phyloP scores from a whole-genome alignment of 257 asterid genomes.

The Coffea canephora region DNA sequence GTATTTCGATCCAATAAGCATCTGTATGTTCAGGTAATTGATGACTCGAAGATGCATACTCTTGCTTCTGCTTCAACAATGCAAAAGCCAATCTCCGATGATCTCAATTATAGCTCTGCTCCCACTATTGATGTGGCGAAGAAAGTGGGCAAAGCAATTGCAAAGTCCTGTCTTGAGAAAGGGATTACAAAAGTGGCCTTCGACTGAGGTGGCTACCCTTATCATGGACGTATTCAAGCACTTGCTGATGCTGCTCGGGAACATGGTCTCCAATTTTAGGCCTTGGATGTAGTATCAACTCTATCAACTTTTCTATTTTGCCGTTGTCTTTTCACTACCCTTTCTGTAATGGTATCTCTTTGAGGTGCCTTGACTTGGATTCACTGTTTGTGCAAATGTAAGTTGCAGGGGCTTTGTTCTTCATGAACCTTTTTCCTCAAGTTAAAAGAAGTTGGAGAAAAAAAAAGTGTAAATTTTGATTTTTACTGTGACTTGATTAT shows the following conservation, averaged over 20 bases:
- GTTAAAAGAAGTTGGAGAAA: not conserved
- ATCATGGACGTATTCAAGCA: constrained; percentile 93
- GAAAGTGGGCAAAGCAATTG: constrained; percentile 76
- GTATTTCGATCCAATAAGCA: constrained; percentile 98
- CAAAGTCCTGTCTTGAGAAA: constrained; percentile 77
- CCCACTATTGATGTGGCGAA: constrained; percentile 90
- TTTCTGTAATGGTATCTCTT: not conserved
- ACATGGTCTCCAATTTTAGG: constrained; percentile 76
- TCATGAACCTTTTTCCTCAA: not conserved
- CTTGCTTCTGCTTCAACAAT: constrained; percentile 94
- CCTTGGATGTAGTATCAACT: not conserved
- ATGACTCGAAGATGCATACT: constrained; percentile 95
- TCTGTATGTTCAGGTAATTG: constrained; percentile 87
- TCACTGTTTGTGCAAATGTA: not conserved
- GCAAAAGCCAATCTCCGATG: constrained; percentile 89
- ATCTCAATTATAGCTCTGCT: constrained; percentile 68
- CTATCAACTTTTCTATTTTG: not conserved
- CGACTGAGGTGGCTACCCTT: constrained; percentile 91
- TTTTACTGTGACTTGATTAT: too few species aligned
- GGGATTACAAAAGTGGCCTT: constrained; percentile 96
- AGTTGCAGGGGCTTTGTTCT: not conserved
- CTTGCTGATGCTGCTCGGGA: constrained; percentile 93
- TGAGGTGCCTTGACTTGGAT: not conserved
- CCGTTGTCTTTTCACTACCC: not conserved
- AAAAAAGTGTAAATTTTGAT: too few species aligned